Base-by-base conservation (phyloP, 169 alveolate genomes). In the Eimeria maxima region DNA sequence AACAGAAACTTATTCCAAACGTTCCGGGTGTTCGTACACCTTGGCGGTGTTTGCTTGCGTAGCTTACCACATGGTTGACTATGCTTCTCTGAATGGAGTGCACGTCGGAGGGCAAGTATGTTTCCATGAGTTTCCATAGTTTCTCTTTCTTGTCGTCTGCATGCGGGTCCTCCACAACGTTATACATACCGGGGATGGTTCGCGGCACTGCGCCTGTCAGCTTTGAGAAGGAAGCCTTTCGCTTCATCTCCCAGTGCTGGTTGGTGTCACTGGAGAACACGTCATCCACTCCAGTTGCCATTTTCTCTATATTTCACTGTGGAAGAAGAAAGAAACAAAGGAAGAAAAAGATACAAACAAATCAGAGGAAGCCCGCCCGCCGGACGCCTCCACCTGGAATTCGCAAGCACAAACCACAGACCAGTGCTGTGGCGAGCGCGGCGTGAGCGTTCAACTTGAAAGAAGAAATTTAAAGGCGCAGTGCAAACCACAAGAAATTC, bases 41-140 rank as follows among this genome's bases (percentile, higher is more conserved):
- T 55, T 71, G n/a, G 90, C 53, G 55, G 29, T 45, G 47, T 33
- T 3, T 57, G 67, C 11, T 33, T 18, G 14, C 55, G 74, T 24
- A n/a, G 74, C 96, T 8, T 47, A 96, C 96, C 87, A 96, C 97
- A 81, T 96, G 98, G 94, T 97, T 98, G 13, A 98, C 99, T 67
- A 98, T 97, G 92, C 98, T 96, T 96, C 98, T 97, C 95, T 98
- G 98, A 93, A 98, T 98, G 29, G 98, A 97, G 53, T 97, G 97
- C 57, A 95, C 90, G 88, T 98, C 99, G 29, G 97, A 84, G 42
- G 98, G 98, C 50, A 97, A 93, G 87, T 98, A 98, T 63, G 98
- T 95, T 88, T 95, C 97, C 99, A 98, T 98, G 33, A 98, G 96
- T 67, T 97, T 96, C 98, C 98, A 98, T 76, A 98, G 89, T 88